Evolutionary conservation across 768 basidiomycete genomes (phyloP), one percentile per base, ranked within the genome.

Genomic region (Suillus americanus): DNA sequence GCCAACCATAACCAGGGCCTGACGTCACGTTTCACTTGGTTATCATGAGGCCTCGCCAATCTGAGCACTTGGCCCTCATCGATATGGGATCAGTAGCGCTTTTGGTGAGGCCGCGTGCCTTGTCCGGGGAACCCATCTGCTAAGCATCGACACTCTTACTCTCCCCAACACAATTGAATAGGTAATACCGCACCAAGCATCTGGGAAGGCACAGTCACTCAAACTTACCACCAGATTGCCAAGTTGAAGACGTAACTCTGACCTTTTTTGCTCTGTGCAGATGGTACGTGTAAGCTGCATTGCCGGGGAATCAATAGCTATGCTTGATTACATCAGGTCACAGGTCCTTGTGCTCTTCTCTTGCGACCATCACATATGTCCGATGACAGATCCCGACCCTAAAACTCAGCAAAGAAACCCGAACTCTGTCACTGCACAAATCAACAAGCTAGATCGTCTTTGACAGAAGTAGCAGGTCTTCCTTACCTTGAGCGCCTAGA

Each of bases 381-480:
- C 68, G 74, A 35, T 68, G 62, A 60, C 28, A 64, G 7, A 6
- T 50, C 54, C 45, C 53, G 40, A 43, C 69, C 64, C 5, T 51
- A 54, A 33, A 72, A 40, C 33, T 66, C 68, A 3, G 37, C 18
- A 28, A 74, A 65, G 37, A 69, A 67, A 28, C 33, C 35, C 3
- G 64, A 66, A 51, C 28, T 18, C 8, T 66, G 14, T 65, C 60
- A 16, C 66, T 70, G 2, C 45, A 20, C 3, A 6, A 33, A 14
- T 37, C 64, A 3, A 56, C 46, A n/a, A 74, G 67, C 63, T 3
- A 66, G 50, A 65, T 74, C 70, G 13, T 25, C 62, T 64, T 65
- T 10, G 33, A 37, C 51, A 9, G 60, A 66, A 50, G 59, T 12
- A 33, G 18, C 1, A 35, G 45, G 28, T 1, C 23, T 61, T 40